phyloP scores from a whole-genome alignment of 345 rosid genomes.

The Gossypium stocksii region DNA sequence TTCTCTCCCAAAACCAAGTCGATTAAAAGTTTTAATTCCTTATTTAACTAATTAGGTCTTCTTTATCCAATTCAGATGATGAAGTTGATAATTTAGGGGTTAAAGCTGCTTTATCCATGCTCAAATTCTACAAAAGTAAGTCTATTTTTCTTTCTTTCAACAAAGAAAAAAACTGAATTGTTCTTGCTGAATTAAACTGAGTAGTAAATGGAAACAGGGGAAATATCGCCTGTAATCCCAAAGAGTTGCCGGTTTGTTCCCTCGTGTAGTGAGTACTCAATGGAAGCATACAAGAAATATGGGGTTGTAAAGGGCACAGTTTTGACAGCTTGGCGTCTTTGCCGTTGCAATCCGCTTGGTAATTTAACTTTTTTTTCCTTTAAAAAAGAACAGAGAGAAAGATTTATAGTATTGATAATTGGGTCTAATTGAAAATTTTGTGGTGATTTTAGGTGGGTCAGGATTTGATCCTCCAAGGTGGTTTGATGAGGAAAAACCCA shows the following conservation, averaged over 20 bases:
- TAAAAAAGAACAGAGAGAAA: background rate
- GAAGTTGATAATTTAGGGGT: constrained; percentile 58
- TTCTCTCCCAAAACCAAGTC: background rate
- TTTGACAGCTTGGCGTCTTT: constrained; percentile 77
- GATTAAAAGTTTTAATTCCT: background rate
- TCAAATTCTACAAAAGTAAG: constrained; percentile 75
- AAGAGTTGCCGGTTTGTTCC: constrained; percentile 83
- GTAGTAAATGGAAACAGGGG: constrained; percentile 42
- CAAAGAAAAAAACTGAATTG: background rate
- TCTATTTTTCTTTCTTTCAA: background rate
- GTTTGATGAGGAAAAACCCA: constrained; percentile 61
- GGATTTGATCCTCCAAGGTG: constrained; percentile 94
- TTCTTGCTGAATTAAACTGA: background rate
- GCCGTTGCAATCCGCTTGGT: constrained; percentile 85
- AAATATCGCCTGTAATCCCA: constrained; percentile 75
- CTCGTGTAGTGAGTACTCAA: constrained; percentile 86
- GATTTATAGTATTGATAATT: background rate
- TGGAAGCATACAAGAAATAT: constrained; percentile 89
- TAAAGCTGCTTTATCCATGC: constrained; percentile 67
- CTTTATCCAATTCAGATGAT: constrained; percentile 26
- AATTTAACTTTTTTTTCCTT: constrained; percentile 1
- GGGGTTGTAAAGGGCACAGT: constrained; percentile 68
- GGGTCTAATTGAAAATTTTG: background rate
- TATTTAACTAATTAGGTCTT: background rate
- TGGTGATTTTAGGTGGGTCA: constrained; percentile 51